Conservation (phyloP, 139 green algal genomes). For the Desmodesmus armatus region DNA sequence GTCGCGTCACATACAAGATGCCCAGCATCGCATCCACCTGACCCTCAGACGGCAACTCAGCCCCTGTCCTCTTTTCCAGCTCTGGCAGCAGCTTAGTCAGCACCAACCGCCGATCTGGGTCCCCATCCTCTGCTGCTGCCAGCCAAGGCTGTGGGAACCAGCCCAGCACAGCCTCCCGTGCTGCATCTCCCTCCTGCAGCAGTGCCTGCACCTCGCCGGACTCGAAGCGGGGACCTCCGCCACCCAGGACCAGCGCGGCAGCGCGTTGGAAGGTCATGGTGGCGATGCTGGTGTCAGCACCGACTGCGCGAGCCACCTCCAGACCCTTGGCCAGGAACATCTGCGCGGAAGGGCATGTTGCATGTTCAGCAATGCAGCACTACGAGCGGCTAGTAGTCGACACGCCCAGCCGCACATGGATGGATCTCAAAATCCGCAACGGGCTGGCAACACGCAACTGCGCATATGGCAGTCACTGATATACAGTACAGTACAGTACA, state of each 20-base stretch:
- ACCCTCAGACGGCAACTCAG: neutral
- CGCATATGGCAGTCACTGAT: too few species aligned
- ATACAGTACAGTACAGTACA: too few species aligned
- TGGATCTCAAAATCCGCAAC: too few species aligned
- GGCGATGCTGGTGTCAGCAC: neutral
- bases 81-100: conserved; percentile 38
- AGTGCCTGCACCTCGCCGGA: neutral
- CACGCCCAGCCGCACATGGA: too few species aligned
- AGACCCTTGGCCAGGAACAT: conserved; percentile 17
- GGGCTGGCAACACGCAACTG: too few species aligned
- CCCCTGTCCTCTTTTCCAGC: conserved; percentile 11
- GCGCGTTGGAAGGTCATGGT: conserved; percentile 29
- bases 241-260: conserved; percentile 22
- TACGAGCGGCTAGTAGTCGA: too few species aligned
- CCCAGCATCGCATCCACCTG: conserved; percentile 19
- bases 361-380: too few species aligned
- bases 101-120: conserved; percentile 38
- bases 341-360: too few species aligned
- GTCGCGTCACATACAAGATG: conserved; percentile 41
- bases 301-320: neutral
- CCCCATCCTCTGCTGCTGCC: conserved; percentile 20
- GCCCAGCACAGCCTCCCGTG: conserved; percentile 4
- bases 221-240: neutral
- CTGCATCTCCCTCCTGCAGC: conserved; percentile 19
- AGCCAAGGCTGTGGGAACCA: conserved; percentile 34